phyloP scores from a whole-genome alignment of 164 flowering plant genomes.

The Vitis rupestris region DNA sequence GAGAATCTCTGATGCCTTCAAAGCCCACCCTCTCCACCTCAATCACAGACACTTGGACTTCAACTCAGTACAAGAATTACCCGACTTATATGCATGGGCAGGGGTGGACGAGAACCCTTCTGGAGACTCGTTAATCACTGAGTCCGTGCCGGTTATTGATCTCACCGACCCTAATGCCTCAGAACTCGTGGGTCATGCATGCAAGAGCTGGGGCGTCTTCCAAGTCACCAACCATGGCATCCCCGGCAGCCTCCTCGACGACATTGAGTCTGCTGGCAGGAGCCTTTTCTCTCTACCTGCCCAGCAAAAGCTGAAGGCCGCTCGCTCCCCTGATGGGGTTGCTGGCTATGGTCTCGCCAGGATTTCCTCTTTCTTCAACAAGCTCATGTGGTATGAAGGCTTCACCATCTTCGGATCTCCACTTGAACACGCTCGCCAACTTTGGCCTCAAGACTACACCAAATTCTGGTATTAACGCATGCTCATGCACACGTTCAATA shows the following conservation, averaged over 20 bases:
- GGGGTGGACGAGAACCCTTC: conserved; percentile 17
- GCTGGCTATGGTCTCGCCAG: conserved; percentile 78
- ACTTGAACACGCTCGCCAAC: conserved; percentile 61
- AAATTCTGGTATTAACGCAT: conserved; percentile 55
- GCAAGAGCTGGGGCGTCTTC: conserved; percentile 81
- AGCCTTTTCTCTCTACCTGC: conserved; percentile 67
- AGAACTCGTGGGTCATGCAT: conserved; percentile 61
- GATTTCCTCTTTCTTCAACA: conserved; percentile 67
- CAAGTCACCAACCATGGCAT: conserved; percentile 74
- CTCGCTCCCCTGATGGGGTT: conserved; percentile 53
- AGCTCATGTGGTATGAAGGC: conserved; percentile 89
- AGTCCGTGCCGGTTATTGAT: conserved; percentile 57
- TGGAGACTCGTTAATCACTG: conserved; percentile 7
- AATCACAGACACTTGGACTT: conserved; percentile 48
- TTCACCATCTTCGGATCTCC: conserved; percentile 80
- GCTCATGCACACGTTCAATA: conserved; percentile 12
- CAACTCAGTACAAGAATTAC: conserved; percentile 49
- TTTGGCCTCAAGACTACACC: conserved; percentile 70
- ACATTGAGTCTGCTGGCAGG: conserved; percentile 35
- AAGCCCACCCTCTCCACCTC: conserved; percentile 40
- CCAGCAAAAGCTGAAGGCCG: conserved; percentile 69
- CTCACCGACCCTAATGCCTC: conserved; percentile 44
- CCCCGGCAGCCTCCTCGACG: conserved; percentile 34
- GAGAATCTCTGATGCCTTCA: conserved; percentile 41
- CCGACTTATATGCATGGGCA: conserved; percentile 72